These are phyloP conservation scores for Metarhizium guizhouense DNA, from an alignment of 2,329 filamentous ascomycete genomes.

Conservation along the genomic window DNA sequence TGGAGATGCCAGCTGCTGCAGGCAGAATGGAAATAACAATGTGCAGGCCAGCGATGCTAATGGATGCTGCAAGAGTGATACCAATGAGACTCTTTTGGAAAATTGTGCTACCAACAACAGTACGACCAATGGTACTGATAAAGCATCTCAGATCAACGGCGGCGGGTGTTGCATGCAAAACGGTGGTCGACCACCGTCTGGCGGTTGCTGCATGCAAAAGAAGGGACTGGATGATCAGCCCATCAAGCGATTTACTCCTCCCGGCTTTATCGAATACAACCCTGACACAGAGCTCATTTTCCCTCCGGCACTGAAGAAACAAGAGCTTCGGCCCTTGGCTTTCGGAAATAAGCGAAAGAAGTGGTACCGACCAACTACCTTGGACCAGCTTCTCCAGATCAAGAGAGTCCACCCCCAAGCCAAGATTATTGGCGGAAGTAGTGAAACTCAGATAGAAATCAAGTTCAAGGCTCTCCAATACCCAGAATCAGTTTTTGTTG, in stretches of 20 bases:
- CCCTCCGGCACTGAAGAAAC: conserved; percentile 73
- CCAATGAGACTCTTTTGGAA: conserved; percentile 8
- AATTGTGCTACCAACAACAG: neutral
- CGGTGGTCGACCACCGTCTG: conserved; percentile 30
- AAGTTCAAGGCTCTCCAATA: conserved; percentile 96
- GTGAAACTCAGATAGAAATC: conserved; percentile 95
- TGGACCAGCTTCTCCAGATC: conserved; percentile 84
- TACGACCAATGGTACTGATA: neutral
- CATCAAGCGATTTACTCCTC: conserved; percentile 67
- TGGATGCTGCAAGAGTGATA: conserved; percentile 38
- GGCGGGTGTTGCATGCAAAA: conserved; percentile 66
- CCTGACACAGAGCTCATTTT: conserved; percentile 94
- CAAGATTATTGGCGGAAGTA: conserved; percentile 92
- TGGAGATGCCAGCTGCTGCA: conserved; percentile 3
- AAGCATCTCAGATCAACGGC: conserved; percentile 16
- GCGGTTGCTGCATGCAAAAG: conserved; percentile 62
- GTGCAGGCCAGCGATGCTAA: neutral
- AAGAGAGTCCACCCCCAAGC: conserved; percentile 77
- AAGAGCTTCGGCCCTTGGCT: conserved; percentile 70
- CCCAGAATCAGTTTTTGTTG: conserved; percentile 80
- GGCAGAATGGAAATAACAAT: neutral
- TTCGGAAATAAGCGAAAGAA: conserved; percentile 93
- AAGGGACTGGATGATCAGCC: conserved; percentile 38
- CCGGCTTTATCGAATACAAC: conserved; percentile 89
- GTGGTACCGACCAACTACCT: conserved; percentile 84